A percentile compares a stretch with the other conserved stretches of the same genome.
phyloP scores from a whole-genome alignment of 2,329 filamentous ascomycete species.

The Calycina marina region DNA sequence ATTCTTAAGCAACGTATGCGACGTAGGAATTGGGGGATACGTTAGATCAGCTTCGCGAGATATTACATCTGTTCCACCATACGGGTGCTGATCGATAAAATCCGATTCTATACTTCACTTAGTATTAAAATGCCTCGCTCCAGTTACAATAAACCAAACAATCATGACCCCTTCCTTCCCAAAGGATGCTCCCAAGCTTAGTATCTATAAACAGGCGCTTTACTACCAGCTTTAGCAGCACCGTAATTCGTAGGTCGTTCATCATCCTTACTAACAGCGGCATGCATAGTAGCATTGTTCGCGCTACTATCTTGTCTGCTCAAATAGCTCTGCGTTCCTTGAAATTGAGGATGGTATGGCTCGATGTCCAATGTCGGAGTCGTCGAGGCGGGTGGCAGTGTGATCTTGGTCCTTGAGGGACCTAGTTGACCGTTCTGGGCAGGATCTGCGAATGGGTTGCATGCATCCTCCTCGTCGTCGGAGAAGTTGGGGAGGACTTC shows the following conservation, averaged over 20 bases:
- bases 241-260: slow-evolving; percentile 9
- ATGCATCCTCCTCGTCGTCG: slow-evolving; percentile 13
- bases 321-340: slow-evolving; percentile 15
- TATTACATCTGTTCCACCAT: no score
- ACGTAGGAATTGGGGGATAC: no score
- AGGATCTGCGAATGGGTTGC: slow-evolving; percentile 20
- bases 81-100: no score
- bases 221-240: not conserved
- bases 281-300: slow-evolving; percentile 17
- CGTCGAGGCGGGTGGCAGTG: not conserved
- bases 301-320: slow-evolving; percentile 16
- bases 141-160: no score
- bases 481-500: slow-evolving; percentile 15
- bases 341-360: slow-evolving; percentile 23
- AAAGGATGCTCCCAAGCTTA: no score
- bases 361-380: slow-evolving; percentile 15
- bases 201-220: slow-evolving; percentile 1
- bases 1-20: no score
- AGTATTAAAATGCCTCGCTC: no score
- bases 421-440: not conserved
- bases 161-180: no score
- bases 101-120: no score
- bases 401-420: no score
- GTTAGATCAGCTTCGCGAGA: no score
- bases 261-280: slow-evolving; percentile 11